Conservation (phyloP, 2,329 filamentous ascomycete genomes). For the Aspergillus costaricaensis region DNA sequence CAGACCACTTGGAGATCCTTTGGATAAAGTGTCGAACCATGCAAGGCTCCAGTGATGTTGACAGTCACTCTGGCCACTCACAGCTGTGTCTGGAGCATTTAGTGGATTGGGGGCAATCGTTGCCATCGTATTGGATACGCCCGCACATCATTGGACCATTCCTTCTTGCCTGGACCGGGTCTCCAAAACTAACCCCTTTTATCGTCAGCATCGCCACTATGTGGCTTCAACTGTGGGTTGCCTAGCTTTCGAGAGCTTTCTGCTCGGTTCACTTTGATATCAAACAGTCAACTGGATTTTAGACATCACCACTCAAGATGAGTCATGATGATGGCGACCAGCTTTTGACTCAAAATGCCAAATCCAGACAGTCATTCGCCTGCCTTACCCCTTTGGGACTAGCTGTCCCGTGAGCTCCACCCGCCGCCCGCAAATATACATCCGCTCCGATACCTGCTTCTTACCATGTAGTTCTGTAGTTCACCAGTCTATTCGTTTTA, state of each 20-base stretch:
- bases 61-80: neutral
- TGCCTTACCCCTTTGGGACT: neutral
- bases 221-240: neutral
- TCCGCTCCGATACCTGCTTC: neutral
- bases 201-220: neutral
- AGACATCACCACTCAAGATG: neutral
- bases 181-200: neutral
- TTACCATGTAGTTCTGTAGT: neutral
- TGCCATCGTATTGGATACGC: constrained; percentile 7
- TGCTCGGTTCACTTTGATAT: neutral
- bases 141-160: neutral
- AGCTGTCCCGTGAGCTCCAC: constrained; percentile 1
- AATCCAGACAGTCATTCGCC: neutral
- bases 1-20: constrained; percentile 3
- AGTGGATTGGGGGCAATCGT: neutral
- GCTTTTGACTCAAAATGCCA: neutral
- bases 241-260: neutral
- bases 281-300: neutral
- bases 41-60: neutral
- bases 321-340: constrained; percentile 7
- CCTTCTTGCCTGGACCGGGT: neutral
- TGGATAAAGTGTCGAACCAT: neutral
- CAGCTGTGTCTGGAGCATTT: neutral
- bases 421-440: constrained; percentile 4
- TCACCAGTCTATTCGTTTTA: neutral